Evolutionary conservation across 257 asterid genomes (phyloP).

Genomic region (Linaria vulgaris): DNA sequence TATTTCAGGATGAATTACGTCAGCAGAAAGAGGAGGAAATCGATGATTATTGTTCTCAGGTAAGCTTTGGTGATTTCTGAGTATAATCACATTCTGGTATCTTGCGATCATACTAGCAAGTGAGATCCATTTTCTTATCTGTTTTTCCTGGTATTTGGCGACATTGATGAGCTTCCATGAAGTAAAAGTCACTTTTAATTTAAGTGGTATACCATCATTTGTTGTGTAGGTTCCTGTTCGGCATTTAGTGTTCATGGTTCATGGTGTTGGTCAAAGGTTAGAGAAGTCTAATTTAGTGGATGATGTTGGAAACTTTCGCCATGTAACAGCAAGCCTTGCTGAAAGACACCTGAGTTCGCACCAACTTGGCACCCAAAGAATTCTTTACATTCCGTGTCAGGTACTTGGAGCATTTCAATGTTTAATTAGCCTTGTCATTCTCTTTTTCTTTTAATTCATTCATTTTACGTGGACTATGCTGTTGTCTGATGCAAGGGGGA

Average conservation of each 20-base stretch:
- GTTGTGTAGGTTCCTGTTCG: constrained; percentile 84
- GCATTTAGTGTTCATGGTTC: constrained; percentile 96
- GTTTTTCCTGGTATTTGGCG: no score
- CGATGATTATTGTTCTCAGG: constrained; percentile 99
- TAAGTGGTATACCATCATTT: constrained; percentile 20
- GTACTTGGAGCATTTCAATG: constrained; percentile 34
- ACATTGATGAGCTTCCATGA: constrained; percentile 17
- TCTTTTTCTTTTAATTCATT: constrained; percentile 13
- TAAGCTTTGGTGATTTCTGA: constrained; percentile 30
- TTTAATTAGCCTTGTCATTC: constrained; percentile 18
- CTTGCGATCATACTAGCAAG: constrained; percentile 12
- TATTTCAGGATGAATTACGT: constrained; percentile 82
- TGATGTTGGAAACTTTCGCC: constrained; percentile 87
- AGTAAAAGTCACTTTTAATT: neutral
- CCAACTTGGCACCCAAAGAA: constrained; percentile 87
- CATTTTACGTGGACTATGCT: neutral
- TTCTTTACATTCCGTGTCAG: constrained; percentile 96
- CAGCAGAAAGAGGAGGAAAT: constrained; percentile 92
- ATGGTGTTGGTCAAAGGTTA: constrained; percentile 97
- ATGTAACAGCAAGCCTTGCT: constrained; percentile 67
- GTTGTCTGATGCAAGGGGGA: neutral
- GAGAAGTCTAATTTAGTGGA: constrained; percentile 97
- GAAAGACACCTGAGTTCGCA: constrained; percentile 81
- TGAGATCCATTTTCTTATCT: neutral
- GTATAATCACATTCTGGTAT: constrained; percentile 3